Evolutionary conservation across 139 green algal genomes (phyloP), one percentile per base, ranked within the genome.

Genomic region (Gonium pectorale): DNA sequence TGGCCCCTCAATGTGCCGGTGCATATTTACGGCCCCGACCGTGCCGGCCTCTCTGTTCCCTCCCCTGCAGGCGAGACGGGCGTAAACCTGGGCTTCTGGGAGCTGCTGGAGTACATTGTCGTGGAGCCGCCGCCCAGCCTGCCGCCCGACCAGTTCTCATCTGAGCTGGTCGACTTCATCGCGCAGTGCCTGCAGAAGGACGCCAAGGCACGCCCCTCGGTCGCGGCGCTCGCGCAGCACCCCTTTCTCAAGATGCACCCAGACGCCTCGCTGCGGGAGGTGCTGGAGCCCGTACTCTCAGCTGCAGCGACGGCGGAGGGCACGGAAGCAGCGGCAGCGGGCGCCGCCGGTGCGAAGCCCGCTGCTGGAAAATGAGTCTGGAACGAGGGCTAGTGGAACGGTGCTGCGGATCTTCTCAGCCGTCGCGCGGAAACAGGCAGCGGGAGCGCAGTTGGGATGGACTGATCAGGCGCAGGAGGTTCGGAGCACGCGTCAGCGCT

Each of bases 121-220:
- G 81, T 90, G 75, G 83, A 87, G 80, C 83, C 83, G 17, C 44
- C 86, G 29, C 87, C 90, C 29, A 63, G 37, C 68, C 80, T 90
- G 38, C 60, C 80, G 1, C n/a, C 71, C 0, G 79, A 79, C 59
- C 71, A 89, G 60, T 95, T 97, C 81, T 95, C 91, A 0, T 83
- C 90, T 0, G 94, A 97, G 89, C 93, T 98, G 29, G 85, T 87
- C 33, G 93, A 98, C 86, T 98, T 99, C 86, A 85, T 98, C 46
- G 40, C 33, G 11, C 68, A 85, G 29, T 97, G 95, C 86, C 87
- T 97, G 84, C 75, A 86, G 67, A 91, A 91, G 80, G 88, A 89
- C 46, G n/a, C 73, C 27, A 49, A 54, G 41, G 51, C 79, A 7
- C 73, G 88, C 38, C 84, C 88, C 24, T 87, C 40, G 62, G 81